Base-by-base conservation (phyloP, 225 moss, liverwort and hornwort species). In the Thuidium tamariscinum region DNA sequence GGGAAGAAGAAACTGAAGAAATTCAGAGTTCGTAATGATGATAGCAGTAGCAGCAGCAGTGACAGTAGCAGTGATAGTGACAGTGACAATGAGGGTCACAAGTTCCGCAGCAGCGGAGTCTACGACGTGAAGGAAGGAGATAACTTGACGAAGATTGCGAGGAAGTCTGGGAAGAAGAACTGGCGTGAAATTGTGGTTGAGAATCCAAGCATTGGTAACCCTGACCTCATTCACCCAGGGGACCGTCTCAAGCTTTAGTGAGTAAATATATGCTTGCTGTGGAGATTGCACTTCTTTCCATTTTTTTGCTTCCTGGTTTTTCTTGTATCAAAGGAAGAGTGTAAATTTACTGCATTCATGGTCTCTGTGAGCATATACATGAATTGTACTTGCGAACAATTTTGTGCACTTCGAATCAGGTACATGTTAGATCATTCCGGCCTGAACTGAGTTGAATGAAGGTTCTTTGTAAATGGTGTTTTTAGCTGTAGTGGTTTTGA, bases 171-270 rank as follows among this genome's bases (percentile, higher is more conserved):
- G 57, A 94, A 91, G 89, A 77, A 89, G 60, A 86, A 80, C 73
- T 97, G 95, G 99, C 95, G 91, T 63, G 97, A 95, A 67, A 85
- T 99, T 87, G 91, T 85, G 10, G 88, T 76, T 56, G 89, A 89
- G 59, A 99, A 99, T 81, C 94, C 97, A 18, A 84, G 83, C 74
- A 93, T 99, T 41, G 65, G 56, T 18, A 90, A 96, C 41, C 99
- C 99, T 59, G 55, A 99, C 88, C 94, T 99, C 54, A 99, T 99
- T 48, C 93, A 93, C 72, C 99, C 99, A 9, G 94, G 95, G 57
- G 97, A 96, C 37, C 91, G 90, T 62, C 91, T 99, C 88, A 91
- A 89, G 87, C 82, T 99, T 68, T 93, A 91, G 88, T 86, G 77
- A 83, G 80, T 76, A 69, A 6, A 51, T 13, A 44, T 57, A 13